phyloP scores from a whole-genome alignment of 176 grass and related monocot genomes.

The Cymbopogon citratus region DNA sequence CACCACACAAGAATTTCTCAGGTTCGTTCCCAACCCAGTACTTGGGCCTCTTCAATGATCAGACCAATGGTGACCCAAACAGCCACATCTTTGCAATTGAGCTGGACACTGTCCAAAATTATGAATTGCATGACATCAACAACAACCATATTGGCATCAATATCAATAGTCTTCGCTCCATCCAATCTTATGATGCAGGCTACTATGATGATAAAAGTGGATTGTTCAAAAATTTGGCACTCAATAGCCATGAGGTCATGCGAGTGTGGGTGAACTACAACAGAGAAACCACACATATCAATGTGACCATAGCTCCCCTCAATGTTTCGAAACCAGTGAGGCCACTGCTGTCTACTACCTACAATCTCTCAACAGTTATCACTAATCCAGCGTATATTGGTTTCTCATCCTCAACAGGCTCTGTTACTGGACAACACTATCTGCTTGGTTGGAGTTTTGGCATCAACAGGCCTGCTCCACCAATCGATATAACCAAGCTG shows the following conservation, averaged over 20 bases:
- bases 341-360: background rate
- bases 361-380: background rate
- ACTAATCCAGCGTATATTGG: background rate
- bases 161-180: conserved; percentile 1
- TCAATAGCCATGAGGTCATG: background rate
- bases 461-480: background rate
- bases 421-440: background rate
- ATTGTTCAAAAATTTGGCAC: background rate
- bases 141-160: conserved; percentile 4
- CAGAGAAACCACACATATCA: background rate
- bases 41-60: background rate
- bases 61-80: background rate
- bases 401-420: background rate
- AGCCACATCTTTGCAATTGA: conserved; percentile 2
- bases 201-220: background rate
- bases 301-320: background rate
- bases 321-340: background rate
- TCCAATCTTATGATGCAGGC: conserved; percentile 10
- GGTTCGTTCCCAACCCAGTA: background rate
- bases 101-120: background rate
- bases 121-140: background rate
- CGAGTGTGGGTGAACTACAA: background rate
- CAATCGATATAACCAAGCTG: background rate
- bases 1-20: background rate
- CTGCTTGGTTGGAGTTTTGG: background rate